These are phyloP conservation scores for Hemileccinum impolitum DNA, from an alignment of 768 basidiomycete species.

Conservation along the genomic window DNA sequence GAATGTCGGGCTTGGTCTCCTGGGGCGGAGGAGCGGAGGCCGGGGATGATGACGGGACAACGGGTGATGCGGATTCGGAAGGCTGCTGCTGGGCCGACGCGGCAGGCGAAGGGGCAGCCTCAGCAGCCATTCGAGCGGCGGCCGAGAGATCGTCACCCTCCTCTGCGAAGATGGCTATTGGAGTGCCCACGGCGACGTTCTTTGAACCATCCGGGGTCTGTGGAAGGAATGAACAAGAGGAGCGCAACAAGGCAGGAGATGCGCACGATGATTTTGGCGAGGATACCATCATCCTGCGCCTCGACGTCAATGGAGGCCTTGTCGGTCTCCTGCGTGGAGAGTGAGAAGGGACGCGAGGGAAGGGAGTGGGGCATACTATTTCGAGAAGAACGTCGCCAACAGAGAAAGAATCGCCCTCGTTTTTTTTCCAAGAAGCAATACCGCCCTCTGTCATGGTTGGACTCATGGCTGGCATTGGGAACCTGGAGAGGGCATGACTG, in stretches of 20 bases:
- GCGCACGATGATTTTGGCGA: slow-evolving; percentile 94
- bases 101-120: slow-evolving; percentile 46
- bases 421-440: slow-evolving; percentile 96
- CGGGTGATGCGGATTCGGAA: slow-evolving; percentile 42
- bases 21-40: slow-evolving; percentile 34
- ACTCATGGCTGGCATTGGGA: slow-evolving; percentile 98
- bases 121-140: slow-evolving; percentile 67
- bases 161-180: slow-evolving; percentile 91
- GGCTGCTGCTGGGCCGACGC: slow-evolving; percentile 34
- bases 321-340: slow-evolving; percentile 83
- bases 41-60: slow-evolving; percentile 33
- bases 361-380: slow-evolving; percentile 57
- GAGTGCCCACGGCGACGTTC: slow-evolving; percentile 78
- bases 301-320: slow-evolving; percentile 99
- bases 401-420: slow-evolving; percentile 87
- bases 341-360: slow-evolving; percentile 5
- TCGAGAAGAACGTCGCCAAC: slow-evolving; percentile 94
- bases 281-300: slow-evolving; percentile 94
- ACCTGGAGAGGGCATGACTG: slow-evolving; percentile 76
- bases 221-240: neutral
- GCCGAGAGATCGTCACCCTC: slow-evolving; percentile 93
- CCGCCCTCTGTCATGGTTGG: slow-evolving; percentile 99
- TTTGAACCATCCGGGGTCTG: slow-evolving; percentile 85
- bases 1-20: slow-evolving; percentile 52
- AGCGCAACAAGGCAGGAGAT: slow-evolving; percentile 1